Conservation (phyloP, 495 filamentous ascomycete species). For the Rusavskia elegans region DNA sequence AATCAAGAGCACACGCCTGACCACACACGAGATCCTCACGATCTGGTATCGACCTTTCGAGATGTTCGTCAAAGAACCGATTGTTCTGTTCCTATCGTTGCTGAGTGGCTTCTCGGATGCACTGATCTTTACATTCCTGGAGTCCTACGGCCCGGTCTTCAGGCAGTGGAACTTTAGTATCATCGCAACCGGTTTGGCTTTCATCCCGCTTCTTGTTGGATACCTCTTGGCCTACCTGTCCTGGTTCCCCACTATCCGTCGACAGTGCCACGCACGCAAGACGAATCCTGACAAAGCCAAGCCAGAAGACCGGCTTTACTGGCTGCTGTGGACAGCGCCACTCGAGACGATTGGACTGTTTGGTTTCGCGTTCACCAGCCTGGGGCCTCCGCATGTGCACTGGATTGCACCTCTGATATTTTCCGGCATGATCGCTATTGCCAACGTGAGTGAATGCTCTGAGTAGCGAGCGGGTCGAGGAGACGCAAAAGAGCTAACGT, state of each 20-base stretch:
- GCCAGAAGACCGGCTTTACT: slow-evolving; percentile 40
- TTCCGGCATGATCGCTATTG: slow-evolving; percentile 45
- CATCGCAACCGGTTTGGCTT: slow-evolving; percentile 40
- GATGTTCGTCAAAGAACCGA: slow-evolving; percentile 66
- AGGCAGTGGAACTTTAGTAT: slow-evolving; percentile 44
- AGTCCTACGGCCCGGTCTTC: slow-evolving; percentile 50
- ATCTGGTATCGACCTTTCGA: slow-evolving; percentile 60
- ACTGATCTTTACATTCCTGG: slow-evolving; percentile 68
- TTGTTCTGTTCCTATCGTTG: slow-evolving; percentile 54
- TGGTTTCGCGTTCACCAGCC: slow-evolving; percentile 51
- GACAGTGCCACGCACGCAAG: slow-evolving; percentile 29
- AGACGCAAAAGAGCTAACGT: too few species aligned
- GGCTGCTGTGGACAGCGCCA: slow-evolving; percentile 34
- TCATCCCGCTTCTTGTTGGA: slow-evolving; percentile 47
- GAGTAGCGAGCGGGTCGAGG: too few species aligned
- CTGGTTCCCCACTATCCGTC: slow-evolving; percentile 47
- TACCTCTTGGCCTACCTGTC: slow-evolving; percentile 47
- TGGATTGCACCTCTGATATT: slow-evolving; percentile 49
- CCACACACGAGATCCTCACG: slow-evolving; percentile 34
- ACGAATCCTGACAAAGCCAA: slow-evolving; percentile 32
- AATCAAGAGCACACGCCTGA: slow-evolving; percentile 32
- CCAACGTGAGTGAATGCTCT: slow-evolving; percentile 11
- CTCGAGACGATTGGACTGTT: slow-evolving; percentile 52
- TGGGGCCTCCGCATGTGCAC: slow-evolving; percentile 40
- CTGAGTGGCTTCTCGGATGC: slow-evolving; percentile 66